Evolutionary conservation across 345 rosid species (phyloP).

Genomic region (Salix dunnii): DNA sequence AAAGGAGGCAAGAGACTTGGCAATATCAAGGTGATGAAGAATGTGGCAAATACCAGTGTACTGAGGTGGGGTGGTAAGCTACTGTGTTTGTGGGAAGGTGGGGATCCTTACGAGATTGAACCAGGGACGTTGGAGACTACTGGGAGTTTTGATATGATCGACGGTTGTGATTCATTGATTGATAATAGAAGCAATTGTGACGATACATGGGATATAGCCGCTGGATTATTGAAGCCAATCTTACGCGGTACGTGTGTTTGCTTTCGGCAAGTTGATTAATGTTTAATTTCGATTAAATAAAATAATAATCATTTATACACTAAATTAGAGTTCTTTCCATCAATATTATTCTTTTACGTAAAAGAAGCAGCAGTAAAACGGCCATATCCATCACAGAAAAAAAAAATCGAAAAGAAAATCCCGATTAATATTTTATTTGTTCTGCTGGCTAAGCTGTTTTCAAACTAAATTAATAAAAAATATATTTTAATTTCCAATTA

Average conservation of each 20-base stretch:
- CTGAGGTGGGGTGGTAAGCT: conserved; percentile 71
- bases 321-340: no score
- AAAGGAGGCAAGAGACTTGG: conserved; percentile 69
- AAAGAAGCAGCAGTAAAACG: no score
- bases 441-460: no score
- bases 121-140: conserved; percentile 64
- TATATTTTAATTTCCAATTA: no score
- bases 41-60: conserved; percentile 88
- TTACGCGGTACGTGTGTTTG: conserved; percentile 46
- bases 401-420: no score
- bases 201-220: conserved; percentile 55
- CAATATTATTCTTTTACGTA: no score
- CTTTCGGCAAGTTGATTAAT: no score
- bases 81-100: conserved; percentile 93
- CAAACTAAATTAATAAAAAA: no score
- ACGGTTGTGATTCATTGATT: conserved; percentile 27
- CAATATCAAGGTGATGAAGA: conserved; percentile 88
- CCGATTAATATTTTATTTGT: no score
- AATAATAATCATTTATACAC: no score
- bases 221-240: conserved; percentile 63
- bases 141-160: conserved; percentile 45
- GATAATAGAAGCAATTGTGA: conserved; percentile 3
- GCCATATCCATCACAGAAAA: no score
- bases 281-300: no score
- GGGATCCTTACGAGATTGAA: conserved; percentile 79